These are phyloP conservation scores for Rusavskia elegans DNA, from an alignment of 495 filamentous ascomycete genomes.

Conservation along the genomic window DNA sequence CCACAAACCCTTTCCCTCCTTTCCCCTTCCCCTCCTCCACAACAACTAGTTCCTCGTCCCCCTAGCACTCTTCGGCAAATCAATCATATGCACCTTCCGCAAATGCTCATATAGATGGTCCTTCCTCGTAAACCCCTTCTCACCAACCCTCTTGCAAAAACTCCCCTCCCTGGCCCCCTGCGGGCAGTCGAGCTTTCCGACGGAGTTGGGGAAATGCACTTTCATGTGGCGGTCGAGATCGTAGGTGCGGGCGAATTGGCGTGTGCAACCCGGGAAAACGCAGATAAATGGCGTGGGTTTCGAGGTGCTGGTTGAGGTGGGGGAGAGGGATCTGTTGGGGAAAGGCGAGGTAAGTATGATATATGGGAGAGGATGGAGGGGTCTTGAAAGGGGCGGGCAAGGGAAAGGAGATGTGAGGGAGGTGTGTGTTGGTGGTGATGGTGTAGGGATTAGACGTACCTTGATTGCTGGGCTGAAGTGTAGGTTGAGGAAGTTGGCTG, in stretches of 20 bases:
- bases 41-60: background rate
- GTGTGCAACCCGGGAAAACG: constrained; percentile 27
- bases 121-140: constrained; percentile 65
- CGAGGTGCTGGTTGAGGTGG: too few species aligned
- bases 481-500: too few species aligned
- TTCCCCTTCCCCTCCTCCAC: background rate
- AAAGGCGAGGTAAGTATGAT: background rate
- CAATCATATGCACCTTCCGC: constrained; percentile 53
- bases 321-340: too few species aligned
- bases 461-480: background rate
- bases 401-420: background rate
- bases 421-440: background rate
- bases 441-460: background rate
- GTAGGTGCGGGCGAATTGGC: constrained; percentile 33
- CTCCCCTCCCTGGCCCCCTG: constrained; percentile 59
- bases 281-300: constrained; percentile 26
- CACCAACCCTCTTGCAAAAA: constrained; percentile 65
- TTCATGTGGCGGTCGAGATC: constrained; percentile 39
- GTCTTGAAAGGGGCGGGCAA: background rate
- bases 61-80: constrained; percentile 18
- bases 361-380: background rate
- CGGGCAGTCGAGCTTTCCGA: constrained; percentile 53
- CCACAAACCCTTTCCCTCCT: too few species aligned
- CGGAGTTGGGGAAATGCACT: constrained; percentile 25
- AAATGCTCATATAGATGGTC: constrained; percentile 86